These are phyloP conservation scores for Moesziomyces antarcticus DNA, from an alignment of 1,284 basidiomycete species.

Conservation along the genomic window DNA sequence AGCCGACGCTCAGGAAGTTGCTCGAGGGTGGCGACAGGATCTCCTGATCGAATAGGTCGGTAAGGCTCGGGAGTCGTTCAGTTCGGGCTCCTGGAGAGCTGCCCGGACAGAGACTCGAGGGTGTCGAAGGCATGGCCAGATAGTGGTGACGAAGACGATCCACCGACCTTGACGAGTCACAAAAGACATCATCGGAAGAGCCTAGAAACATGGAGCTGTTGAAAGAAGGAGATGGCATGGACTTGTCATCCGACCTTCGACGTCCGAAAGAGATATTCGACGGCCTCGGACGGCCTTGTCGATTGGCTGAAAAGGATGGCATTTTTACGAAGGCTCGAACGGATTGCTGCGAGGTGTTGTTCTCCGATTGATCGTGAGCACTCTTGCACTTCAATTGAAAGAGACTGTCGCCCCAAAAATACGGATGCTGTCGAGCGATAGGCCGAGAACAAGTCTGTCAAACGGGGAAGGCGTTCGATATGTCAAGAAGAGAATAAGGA, in stretches of 20 bases:
- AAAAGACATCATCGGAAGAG: conserved; percentile 42
- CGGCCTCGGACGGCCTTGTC: conserved; percentile 37
- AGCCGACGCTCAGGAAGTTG: conserved; percentile 7
- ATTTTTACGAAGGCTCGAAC: background rate
- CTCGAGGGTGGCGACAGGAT: conserved; percentile 36
- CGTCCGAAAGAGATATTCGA: conserved; percentile 28
- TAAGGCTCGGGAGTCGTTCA: conserved; percentile 38
- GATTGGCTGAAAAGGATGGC: conserved; percentile 35
- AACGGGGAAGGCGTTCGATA: too few species aligned
- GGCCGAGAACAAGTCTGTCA: too few species aligned
- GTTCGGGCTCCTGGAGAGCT: conserved; percentile 19
- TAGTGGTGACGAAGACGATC: conserved; percentile 38
- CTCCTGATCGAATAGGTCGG: conserved; percentile 34
- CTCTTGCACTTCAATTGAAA: too few species aligned
- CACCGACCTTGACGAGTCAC: conserved; percentile 24
- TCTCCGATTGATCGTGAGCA: too few species aligned
- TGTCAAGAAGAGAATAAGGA: too few species aligned
- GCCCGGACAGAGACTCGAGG: conserved; percentile 19
- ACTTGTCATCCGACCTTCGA: conserved; percentile 31
- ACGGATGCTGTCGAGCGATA: too few species aligned
- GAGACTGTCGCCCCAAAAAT: too few species aligned
- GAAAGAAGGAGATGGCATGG: conserved; percentile 48
- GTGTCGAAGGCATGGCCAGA: conserved; percentile 24
- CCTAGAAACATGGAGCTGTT: conserved; percentile 47
- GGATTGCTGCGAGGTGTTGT: too few species aligned